Conservation (phyloP, 257 asterid genomes). For the Nicotiana obtusifolia region DNA sequence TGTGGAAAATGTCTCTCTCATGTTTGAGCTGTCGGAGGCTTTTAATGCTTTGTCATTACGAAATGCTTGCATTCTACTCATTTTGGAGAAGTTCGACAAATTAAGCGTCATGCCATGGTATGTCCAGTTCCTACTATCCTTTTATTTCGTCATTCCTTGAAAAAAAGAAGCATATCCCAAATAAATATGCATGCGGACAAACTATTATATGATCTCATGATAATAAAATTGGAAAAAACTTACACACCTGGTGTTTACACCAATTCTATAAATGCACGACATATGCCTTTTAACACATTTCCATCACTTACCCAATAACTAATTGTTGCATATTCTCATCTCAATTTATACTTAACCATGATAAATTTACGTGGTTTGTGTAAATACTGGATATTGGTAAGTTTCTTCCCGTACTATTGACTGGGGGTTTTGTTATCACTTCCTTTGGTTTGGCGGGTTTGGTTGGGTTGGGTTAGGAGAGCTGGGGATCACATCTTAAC, state of each 20-base stretch:
- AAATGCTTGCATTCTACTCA: conserved; percentile 70
- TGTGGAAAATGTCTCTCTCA: conserved; percentile 69
- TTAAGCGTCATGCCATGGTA: conserved; percentile 65
- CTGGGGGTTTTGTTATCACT: background rate
- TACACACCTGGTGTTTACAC: background rate
- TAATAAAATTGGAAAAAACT: background rate
- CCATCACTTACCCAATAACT: too few species aligned
- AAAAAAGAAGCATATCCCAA: background rate
- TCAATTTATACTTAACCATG: background rate
- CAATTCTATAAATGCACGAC: too few species aligned
- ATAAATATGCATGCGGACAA: background rate
- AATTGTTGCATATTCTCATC: too few species aligned
- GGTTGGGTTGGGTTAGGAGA: background rate
- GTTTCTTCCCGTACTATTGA: background rate
- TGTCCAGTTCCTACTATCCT: conserved; percentile 10
- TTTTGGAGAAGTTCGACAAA: conserved; percentile 71
- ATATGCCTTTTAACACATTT: too few species aligned
- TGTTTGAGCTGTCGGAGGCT: conserved; percentile 93
- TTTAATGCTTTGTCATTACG: conserved; percentile 73
- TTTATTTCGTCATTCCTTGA: background rate
- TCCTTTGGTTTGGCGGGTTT: background rate
- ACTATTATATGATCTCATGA: background rate
- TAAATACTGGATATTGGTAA: background rate
- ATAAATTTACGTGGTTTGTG: background rate
- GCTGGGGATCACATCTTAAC: background rate